Evolutionary conservation across 192 early-diverging fungal species (phyloP).

Genomic region (Piromyces finnis): DNA sequence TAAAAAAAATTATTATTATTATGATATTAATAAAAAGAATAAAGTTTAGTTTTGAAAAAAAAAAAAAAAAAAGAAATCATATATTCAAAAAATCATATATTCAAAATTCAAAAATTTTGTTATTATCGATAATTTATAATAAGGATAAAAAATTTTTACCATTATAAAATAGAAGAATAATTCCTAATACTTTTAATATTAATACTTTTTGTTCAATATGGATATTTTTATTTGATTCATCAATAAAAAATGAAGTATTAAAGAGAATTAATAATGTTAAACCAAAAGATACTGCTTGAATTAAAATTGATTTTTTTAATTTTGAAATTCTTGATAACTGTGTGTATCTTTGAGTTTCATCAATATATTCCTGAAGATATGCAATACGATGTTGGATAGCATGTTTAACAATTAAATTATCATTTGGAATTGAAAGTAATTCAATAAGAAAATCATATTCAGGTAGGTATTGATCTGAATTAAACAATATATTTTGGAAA

Average conservation of each 20-base stretch:
- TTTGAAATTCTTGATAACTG: neutral
- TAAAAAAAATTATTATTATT: no score
- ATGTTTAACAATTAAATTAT: neutral
- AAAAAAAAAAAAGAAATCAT: no score
- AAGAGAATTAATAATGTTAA: neutral
- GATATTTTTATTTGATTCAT: neutral
- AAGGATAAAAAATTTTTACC: no score
- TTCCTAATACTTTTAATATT: neutral
- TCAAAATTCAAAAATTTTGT: no score
- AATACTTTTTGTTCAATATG: neutral
- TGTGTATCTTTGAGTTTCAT: neutral
- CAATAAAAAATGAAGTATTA: neutral
- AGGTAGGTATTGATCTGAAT: neutral
- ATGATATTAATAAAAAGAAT: no score
- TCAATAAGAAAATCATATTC: neutral
- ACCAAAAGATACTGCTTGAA: neutral
- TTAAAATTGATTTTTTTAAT: neutral
- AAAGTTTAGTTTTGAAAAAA: no score
- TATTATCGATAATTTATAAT: no score
- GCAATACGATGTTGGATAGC: neutral
- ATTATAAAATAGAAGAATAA: neutral
- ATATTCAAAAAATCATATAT: no score
- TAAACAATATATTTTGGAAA: neutral
- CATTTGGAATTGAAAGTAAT: neutral
- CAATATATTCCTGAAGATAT: neutral